Conservation (phyloP, 108 stramenopile species). For the Pseudonitzschia delicatissima region DNA sequence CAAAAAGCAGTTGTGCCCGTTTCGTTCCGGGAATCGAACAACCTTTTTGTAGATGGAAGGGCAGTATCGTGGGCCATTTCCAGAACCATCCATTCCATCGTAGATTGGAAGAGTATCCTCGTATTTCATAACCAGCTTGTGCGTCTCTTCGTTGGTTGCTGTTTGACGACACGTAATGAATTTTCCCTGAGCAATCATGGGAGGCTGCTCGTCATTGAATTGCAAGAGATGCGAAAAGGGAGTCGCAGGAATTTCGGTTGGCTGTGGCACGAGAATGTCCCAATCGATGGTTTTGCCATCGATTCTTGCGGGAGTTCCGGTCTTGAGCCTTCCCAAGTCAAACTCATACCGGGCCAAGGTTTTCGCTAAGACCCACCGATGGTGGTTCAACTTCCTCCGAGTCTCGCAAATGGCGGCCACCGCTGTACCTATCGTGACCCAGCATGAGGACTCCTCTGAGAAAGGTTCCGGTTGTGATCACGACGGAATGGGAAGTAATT, state of each 20-base stretch:
- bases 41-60: slow-evolving; percentile 96
- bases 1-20: slow-evolving; percentile 92
- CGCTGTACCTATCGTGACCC: slow-evolving; percentile 84
- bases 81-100: slow-evolving; percentile 88
- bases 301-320: slow-evolving; percentile 94
- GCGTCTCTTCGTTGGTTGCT: slow-evolving; percentile 87
- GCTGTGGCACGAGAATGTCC: slow-evolving; percentile 77
- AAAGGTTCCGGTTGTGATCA: slow-evolving; percentile 98
- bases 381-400: slow-evolving; percentile 94
- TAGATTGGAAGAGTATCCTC: slow-evolving; percentile 85
- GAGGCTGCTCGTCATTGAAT: slow-evolving; percentile 74
- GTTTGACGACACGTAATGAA: slow-evolving; percentile 80
- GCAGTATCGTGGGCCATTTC: slow-evolving; percentile 95
- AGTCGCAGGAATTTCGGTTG: slow-evolving; percentile 79
- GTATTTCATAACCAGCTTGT: slow-evolving; percentile 88
- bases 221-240: slow-evolving; percentile 86
- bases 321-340: slow-evolving; percentile 92
- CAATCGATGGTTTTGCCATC: slow-evolving; percentile 95
- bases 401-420: slow-evolving; percentile 91
- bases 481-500: slow-evolving; percentile 67
- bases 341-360: slow-evolving; percentile 89
- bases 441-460: slow-evolving; percentile 87
- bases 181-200: slow-evolving; percentile 46
- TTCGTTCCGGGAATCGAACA: slow-evolving; percentile 89
- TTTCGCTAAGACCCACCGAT: slow-evolving; percentile 83